These are phyloP conservation scores for Talaromyces sp. DNA, from an alignment of 2,329 filamentous ascomycete genomes.

Conservation along the genomic window DNA sequence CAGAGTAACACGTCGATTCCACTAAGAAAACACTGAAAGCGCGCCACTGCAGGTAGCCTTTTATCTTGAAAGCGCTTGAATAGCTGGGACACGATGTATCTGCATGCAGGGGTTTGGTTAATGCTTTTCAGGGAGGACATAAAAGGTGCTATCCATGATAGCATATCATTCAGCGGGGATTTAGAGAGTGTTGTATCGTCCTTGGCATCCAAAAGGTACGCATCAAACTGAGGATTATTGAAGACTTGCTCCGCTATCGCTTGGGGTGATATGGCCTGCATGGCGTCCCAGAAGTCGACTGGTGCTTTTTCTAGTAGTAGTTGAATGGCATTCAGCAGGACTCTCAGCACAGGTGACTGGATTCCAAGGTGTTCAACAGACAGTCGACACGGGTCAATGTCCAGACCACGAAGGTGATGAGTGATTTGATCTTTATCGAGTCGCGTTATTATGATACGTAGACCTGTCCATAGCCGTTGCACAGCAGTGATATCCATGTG, in stretches of 20 bases:
- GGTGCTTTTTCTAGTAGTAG: conserved; percentile 70
- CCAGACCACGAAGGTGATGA: conserved; percentile 72
- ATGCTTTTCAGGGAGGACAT: conserved; percentile 71
- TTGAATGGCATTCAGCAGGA: conserved; percentile 67
- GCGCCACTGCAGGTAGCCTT: conserved; percentile 40
- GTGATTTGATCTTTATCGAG: conserved; percentile 71
- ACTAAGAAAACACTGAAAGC: conserved; percentile 45
- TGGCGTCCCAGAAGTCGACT: conserved; percentile 80
- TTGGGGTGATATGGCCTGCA: conserved; percentile 74
- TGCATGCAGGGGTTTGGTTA: conserved; percentile 74
- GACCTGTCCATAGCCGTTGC: conserved; percentile 73
- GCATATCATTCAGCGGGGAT: conserved; percentile 59
- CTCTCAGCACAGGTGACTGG: conserved; percentile 60
- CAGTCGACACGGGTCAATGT: conserved; percentile 62
- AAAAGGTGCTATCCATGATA: conserved; percentile 75
- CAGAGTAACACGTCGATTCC: conserved; percentile 45
- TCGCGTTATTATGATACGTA: conserved; percentile 68
- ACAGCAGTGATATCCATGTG: conserved; percentile 51
- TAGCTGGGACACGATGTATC: conserved; percentile 71
- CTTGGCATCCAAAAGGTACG: conserved; percentile 50
- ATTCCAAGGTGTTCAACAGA: conserved; percentile 64
- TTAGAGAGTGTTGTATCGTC: conserved; percentile 52
- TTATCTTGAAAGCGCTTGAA: conserved; percentile 55
- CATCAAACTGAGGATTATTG: conserved; percentile 63
- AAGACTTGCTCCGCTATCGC: conserved; percentile 82